These are phyloP conservation scores for Xylaria grammica DNA, from an alignment of 495 filamentous ascomycete species.

Conservation along the genomic window DNA sequence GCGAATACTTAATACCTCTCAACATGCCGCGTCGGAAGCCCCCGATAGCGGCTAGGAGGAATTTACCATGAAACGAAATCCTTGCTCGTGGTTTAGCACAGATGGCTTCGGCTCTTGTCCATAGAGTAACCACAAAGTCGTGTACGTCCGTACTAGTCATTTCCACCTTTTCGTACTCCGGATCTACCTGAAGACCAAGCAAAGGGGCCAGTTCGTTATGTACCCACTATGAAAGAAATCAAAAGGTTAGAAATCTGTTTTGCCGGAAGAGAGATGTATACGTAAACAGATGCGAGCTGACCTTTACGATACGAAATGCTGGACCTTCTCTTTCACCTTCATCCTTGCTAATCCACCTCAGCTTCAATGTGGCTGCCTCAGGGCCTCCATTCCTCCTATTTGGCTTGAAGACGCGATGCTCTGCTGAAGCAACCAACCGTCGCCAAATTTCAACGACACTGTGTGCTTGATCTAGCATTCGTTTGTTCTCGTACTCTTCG, in stretches of 20 bases:
- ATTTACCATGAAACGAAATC: background rate
- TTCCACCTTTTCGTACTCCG: background rate
- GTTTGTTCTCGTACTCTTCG: background rate
- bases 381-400: background rate
- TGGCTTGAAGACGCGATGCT: background rate
- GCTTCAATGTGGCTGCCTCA: background rate
- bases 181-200: background rate
- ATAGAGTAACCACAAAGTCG: background rate
- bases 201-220: background rate
- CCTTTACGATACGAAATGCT: background rate
- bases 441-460: background rate
- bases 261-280: background rate
- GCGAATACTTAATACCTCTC: background rate
- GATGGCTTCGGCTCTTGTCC: background rate
- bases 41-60: background rate
- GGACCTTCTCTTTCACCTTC: background rate
- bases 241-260: background rate
- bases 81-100: background rate
- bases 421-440: background rate
- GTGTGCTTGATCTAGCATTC: background rate
- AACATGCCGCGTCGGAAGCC: background rate
- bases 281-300: background rate
- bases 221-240: background rate
- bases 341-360: constrained; percentile 1
- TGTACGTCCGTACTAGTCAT: background rate